These are phyloP conservation scores for Pestalotiopsis sp. DNA, from an alignment of 2,329 filamentous ascomycete species.

Conservation along the genomic window DNA sequence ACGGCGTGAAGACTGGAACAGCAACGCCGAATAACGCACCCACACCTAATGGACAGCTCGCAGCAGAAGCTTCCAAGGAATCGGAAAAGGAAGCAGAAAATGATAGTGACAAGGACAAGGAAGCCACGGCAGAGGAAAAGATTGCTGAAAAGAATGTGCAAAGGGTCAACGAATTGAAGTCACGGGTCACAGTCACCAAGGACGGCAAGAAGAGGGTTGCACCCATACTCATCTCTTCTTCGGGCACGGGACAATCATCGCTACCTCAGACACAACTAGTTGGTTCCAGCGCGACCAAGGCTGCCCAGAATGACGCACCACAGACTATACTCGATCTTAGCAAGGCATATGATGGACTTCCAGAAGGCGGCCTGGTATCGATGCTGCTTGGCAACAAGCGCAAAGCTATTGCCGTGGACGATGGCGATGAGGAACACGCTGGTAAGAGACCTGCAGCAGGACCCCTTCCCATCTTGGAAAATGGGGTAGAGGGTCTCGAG, in stretches of 20 bases:
- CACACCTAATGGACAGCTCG: constrained; percentile 34
- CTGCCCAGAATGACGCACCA: constrained; percentile 69
- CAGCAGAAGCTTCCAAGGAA: constrained; percentile 29
- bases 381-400: constrained; percentile 93
- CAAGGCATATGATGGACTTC: constrained; percentile 90
- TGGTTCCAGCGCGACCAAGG: constrained; percentile 69
- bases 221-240: constrained; percentile 87
- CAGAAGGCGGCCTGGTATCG: constrained; percentile 82
- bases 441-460: constrained; percentile 63
- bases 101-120: constrained; percentile 24
- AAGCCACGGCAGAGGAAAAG: constrained; percentile 42
- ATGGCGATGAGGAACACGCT: constrained; percentile 68
- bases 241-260: constrained; percentile 83
- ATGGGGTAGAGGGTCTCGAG: constrained; percentile 77
- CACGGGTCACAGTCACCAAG: constrained; percentile 91
- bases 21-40: constrained; percentile 39
- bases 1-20: constrained; percentile 50
- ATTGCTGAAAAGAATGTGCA: constrained; percentile 55
- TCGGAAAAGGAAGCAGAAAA: constrained; percentile 26
- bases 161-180: constrained; percentile 70
- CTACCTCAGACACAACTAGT: constrained; percentile 87
- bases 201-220: constrained; percentile 96
- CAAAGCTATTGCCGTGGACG: constrained; percentile 74
- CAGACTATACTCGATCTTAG: constrained; percentile 87
- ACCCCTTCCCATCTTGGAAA: constrained; percentile 73